Evolutionary conservation across 2,329 filamentous ascomycete genomes (phyloP).

Genomic region (Pseudogymnoascus sp.): DNA sequence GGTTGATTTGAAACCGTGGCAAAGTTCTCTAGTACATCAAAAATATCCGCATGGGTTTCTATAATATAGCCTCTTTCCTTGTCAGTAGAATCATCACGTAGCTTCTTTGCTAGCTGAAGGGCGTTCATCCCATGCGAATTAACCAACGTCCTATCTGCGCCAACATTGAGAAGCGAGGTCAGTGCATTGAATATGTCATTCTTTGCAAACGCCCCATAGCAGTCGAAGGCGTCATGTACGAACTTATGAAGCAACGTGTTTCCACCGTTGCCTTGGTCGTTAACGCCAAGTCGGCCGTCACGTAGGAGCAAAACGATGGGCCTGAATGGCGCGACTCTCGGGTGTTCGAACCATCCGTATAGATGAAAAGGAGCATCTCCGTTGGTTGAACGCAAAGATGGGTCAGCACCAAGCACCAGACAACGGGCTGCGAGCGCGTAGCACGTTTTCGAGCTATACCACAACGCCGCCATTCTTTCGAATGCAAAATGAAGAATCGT

Average conservation of each 20-base stretch:
- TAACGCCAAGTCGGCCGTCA: not conserved
- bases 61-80: not conserved
- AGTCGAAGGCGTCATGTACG: not conserved
- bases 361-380: not conserved
- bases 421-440: not conserved
- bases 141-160: not conserved
- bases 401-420: not conserved
- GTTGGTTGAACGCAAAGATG: not conserved
- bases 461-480: not conserved
- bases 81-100: not conserved
- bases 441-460: not conserved
- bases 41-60: not conserved
- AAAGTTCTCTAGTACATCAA: not conserved
- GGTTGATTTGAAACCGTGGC: not conserved
- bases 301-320: not conserved
- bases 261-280: not conserved
- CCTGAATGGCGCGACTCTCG: not conserved
- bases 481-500: not conserved
- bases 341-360: not conserved
- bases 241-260: not conserved
- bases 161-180: not conserved
- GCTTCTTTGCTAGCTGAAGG: not conserved
- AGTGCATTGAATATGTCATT: not conserved
- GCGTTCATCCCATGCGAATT: not conserved
- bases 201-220: not conserved